Evolutionary conservation across 495 filamentous ascomycete species (phyloP), one percentile per base, ranked within the genome.

Genomic region (Alectoria sarmentosa): DNA sequence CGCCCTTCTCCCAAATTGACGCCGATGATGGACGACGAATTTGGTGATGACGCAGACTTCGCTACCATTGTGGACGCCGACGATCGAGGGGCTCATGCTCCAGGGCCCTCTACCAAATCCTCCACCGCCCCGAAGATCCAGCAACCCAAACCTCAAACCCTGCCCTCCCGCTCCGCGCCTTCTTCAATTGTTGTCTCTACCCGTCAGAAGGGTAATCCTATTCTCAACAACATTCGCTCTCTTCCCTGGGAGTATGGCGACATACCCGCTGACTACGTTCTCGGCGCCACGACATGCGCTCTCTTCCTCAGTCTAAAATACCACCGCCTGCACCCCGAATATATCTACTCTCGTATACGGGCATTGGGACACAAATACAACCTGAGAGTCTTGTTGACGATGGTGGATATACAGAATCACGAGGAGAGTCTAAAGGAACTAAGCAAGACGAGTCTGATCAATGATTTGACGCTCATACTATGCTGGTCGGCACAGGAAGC

Each of bases 221-320:
- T 96, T 60, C 78, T 99, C 56, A 88, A 89, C 64, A 82, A 88
- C 72, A 81, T 99, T 60, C 85, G 86, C 58, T 84, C 88, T 5
- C 75, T 96, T n/a, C 84, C 92, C 1, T 99, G 94, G 94, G 94
- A 98, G 75, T 99, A 96, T 73, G 89, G 89, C 48, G 92, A 97
- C 72, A 96, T 96, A 13, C 88, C 88, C 0, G 89, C 93, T 23
- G 94, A 99, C 75, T 99, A 96, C 71, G 88, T 90, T 13, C 79
- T 99, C 4, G 94, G 94, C 8, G 70, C 79, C 30, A 97, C 92
- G 1, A 93, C 93, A 23, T 97, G 93, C 67, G 92, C 89, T 2
- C 79, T 99, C 10, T 99, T 98, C 70, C 81, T 98, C 58, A 92
- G 88, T 34, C 82, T 99, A 39, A 99, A 99, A 75, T 99, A 99